Evolutionary conservation across 2,329 filamentous ascomycete genomes (phyloP), one percentile per base, ranked within the genome.

Genomic region (Ophiostoma quercus): DNA sequence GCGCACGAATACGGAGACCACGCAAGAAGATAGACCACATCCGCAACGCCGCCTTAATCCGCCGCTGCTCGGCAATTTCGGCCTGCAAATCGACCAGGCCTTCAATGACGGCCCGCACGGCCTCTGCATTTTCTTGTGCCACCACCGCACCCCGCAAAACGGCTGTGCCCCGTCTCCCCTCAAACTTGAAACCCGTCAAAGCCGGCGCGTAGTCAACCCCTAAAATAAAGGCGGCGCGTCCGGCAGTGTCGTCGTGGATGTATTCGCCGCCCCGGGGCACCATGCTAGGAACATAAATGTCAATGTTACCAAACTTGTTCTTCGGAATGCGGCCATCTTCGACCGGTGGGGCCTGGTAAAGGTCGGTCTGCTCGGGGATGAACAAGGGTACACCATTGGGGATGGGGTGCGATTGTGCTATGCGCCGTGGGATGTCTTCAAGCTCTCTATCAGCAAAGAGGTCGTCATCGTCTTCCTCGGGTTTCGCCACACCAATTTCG

Each of bases 291-390:
- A 97, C 93, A 77, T 94, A 98, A 54, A 96, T 86, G 76, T 98
- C 95, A 71, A 98, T 89, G 76, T 99, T 99, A 12, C 93, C 93
- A 78, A 92, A 99, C 22, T 90, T 89, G 77, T 99, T 99, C 79
- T 92, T 94, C 0, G 95, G 94, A 1, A 98, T 85, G 14, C 84
- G 82, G 0, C 93, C 94, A 68, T 88, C 80, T 3, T 91, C 82
- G 1, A 98, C 89, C 0, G 92, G 89, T 0, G 92, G 90, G 0
- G 94, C 87, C 14, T 86, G 79, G 78, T 96, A 98, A 0, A 89
- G 72, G 16, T 90, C 85, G 0, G 94, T 92, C 76, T 92, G 88
- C 9, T 87, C 84, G 22, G 83, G 77, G 0, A 82, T 87, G 75
- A 86, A 91, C 1, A 90, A 79, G 1, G 88, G 87, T 1, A 82